Percentiles rank a stretch among this genome's conserved stretches.
Conservation (phyloP, 2,329 filamentous ascomycete species). For the Penicillium capsulatum region DNA sequence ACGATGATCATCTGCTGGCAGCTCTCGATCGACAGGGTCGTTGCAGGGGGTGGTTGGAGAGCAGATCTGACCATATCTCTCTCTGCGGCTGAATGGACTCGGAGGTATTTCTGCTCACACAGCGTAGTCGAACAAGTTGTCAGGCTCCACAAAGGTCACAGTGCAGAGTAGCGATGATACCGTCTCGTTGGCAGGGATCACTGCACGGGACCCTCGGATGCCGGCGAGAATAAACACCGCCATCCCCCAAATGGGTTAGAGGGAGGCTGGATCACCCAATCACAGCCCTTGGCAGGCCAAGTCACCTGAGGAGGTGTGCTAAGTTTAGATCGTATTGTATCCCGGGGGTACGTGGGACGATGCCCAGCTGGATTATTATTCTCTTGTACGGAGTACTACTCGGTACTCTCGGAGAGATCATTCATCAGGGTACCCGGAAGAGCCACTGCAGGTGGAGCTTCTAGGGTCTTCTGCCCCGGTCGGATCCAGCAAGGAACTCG, state of each 20-base stretch:
- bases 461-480: too few species aligned
- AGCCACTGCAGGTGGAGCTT: too few species aligned
- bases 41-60: not conserved
- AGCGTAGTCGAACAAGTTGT: conserved; percentile 1
- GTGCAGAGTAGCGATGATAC: conserved; percentile 29
- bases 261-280: conserved; percentile 12
- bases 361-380: not conserved
- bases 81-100: conserved; percentile 1
- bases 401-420: conserved; percentile 3
- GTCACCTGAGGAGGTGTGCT: conserved; percentile 25
- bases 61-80: not conserved
- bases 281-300: conserved; percentile 19
- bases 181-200: conserved; percentile 9
- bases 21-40: conserved; percentile 12
- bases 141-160: conserved; percentile 24
- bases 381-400: conserved; percentile 10
- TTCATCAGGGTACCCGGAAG: too few species aligned
- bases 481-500: not conserved
- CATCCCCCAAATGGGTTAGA: not conserved
- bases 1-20: conserved; percentile 4
- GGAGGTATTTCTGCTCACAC: too few species aligned
- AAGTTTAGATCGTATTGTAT: conserved; percentile 16
- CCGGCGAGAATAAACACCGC: not conserved
- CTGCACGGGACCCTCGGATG: conserved; percentile 1
- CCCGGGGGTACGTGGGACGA: not conserved